A percentile compares a stretch with the other conserved stretches of the same genome.
phyloP scores from a whole-genome alignment of 345 rosid species.

The Eucalyptus marginata region DNA sequence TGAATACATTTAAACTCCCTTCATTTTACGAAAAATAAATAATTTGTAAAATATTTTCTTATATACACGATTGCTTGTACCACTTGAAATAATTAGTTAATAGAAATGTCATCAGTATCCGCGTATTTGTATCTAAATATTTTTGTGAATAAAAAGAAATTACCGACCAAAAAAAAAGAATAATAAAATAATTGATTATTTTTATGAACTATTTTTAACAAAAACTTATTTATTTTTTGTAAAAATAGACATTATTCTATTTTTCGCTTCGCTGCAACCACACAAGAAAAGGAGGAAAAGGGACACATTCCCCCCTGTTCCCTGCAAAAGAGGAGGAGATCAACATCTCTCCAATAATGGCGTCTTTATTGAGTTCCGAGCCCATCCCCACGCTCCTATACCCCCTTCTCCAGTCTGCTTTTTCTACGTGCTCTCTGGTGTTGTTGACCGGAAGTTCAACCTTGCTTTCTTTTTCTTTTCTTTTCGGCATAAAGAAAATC shows the following conservation, averaged over 20 bases:
- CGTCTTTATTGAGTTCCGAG: neutral
- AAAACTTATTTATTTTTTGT: no score
- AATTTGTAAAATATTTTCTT: fast-evolving
- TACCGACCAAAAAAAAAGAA: no score
- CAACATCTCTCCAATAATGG: neutral
- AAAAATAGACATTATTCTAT: no score
- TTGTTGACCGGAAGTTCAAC: neutral
- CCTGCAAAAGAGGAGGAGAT: neutral
- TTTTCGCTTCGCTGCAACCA: neutral
- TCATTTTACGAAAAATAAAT: no score
- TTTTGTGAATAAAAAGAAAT: no score
- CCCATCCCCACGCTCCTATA: neutral
- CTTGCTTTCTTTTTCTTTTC: neutral
- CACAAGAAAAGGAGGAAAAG: neutral
- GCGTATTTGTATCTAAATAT: fast-evolving
- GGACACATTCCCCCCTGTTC: neutral
- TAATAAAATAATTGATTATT: no score
- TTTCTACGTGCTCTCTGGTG: neutral
- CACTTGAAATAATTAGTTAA: neutral
- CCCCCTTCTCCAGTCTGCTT: neutral
- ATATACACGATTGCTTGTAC: fast-evolving
- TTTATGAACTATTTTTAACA: no score
- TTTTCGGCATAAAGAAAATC: neutral
- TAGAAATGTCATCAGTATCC: fast-evolving
- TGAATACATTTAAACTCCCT: fast-evolving